These are phyloP conservation scores for Silene latifolia DNA, from an alignment of 148 eudicot genomes.

Conservation along the genomic window DNA sequence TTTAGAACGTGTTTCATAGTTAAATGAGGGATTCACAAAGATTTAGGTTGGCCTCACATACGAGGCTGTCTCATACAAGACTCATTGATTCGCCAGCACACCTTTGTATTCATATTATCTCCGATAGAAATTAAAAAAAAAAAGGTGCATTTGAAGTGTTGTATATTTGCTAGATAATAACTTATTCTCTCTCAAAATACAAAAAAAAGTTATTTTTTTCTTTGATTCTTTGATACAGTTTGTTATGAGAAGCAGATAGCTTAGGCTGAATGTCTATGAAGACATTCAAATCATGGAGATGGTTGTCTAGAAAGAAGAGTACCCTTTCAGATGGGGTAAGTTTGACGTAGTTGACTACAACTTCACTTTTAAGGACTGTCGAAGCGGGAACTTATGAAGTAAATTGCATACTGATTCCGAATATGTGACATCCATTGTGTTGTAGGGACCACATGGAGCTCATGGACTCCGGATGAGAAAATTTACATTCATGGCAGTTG, in stretches of 20 bases:
- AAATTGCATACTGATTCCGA: neutral
- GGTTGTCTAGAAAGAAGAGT: slow-evolving; percentile 56
- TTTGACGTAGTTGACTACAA: neutral
- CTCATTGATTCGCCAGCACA: no score
- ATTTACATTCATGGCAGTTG: slow-evolving; percentile 59
- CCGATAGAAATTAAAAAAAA: no score
- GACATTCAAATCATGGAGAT: slow-evolving; percentile 67
- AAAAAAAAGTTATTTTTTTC: no score
- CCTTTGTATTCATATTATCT: no score
- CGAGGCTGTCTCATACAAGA: no score
- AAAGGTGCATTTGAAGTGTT: no score
- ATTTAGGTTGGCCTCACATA: no score
- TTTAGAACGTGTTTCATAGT: no score
- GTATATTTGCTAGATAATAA: no score
- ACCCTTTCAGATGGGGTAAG: slow-evolving; percentile 52
- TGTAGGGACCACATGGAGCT: slow-evolving; percentile 57
- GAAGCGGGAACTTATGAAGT: neutral
- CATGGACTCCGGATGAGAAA: slow-evolving; percentile 62
- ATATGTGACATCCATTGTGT: slow-evolving; percentile 1
- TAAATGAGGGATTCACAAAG: no score
- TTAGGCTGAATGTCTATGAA: slow-evolving; percentile 36
- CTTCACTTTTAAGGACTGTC: neutral
- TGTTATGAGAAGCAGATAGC: slow-evolving; percentile 39
- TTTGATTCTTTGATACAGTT: slow-evolving; percentile 38
- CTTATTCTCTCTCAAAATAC: no score